A percentile compares a stretch with the other conserved stretches of the same genome.
Conservation (phyloP, 2,329 filamentous ascomycete species). For the Botrytis sinoallii region DNA sequence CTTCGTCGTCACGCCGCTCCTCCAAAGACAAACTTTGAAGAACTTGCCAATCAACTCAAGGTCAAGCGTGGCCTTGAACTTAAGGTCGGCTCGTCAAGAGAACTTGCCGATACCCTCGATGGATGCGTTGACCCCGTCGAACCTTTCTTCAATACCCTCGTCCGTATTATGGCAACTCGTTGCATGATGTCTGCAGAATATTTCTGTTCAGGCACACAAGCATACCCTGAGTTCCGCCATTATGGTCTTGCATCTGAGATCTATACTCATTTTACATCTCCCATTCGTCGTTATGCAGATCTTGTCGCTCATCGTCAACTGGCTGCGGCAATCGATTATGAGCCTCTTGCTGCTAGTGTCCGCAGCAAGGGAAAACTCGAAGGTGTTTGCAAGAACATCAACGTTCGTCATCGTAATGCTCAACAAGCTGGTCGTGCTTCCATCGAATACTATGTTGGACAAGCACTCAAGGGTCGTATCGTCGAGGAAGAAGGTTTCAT, state of each 20-base stretch:
- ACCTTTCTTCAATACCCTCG: conserved; percentile 97
- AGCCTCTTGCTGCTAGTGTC: conserved; percentile 75
- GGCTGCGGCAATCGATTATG: conserved; percentile 92
- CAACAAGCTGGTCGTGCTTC: conserved; percentile 92
- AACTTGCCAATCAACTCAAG: conserved; percentile 84
- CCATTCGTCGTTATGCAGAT: conserved; percentile 97
- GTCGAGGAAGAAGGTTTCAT: conserved; percentile 89
- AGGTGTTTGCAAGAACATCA: conserved; percentile 97
- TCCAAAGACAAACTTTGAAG: conserved; percentile 94
- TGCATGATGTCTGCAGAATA: conserved; percentile 99
- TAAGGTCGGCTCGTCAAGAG: conserved; percentile 79
- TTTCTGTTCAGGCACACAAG: conserved; percentile 90
- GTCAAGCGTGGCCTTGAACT: conserved; percentile 81
- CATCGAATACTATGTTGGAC: conserved; percentile 97
- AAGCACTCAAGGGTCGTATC: conserved; percentile 77
- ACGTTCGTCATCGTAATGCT: conserved; percentile 92
- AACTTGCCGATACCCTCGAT: conserved; percentile 91
- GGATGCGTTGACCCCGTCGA: conserved; percentile 73
- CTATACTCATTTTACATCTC: conserved; percentile 98
- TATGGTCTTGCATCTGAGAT: conserved; percentile 96
- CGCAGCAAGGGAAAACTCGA: conserved; percentile 83
- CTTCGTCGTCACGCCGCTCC: conserved; percentile 89
- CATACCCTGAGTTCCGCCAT: conserved; percentile 92
- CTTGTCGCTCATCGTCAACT: conserved; percentile 91
- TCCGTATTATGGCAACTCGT: conserved; percentile 94